Conservation (phyloP, 2,329 filamentous ascomycete species). For the Diplodia mutila region DNA sequence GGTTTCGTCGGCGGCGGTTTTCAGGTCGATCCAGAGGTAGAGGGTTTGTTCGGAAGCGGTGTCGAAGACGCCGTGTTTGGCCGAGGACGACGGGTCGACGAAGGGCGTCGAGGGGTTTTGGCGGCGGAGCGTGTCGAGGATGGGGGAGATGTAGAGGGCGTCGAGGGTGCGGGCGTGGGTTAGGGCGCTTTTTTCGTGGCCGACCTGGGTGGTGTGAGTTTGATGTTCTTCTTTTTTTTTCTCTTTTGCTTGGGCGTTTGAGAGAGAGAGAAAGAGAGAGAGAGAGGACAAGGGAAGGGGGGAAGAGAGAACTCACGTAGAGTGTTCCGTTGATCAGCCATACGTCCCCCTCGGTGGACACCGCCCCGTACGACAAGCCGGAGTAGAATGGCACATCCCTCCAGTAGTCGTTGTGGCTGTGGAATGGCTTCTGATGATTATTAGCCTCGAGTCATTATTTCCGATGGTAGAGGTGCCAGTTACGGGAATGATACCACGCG, state of each 20-base stretch:
- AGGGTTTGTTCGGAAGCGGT: constrained; percentile 62
- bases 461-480: not conserved
- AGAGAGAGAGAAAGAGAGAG: not conserved
- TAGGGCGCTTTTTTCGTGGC: constrained; percentile 59
- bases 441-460: not conserved
- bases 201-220: constrained; percentile 47
- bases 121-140: constrained; percentile 58
- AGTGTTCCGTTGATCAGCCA: constrained; percentile 62
- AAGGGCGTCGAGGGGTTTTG: constrained; percentile 61
- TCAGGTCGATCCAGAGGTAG: constrained; percentile 67
- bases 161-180: constrained; percentile 58
- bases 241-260: not conserved
- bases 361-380: constrained; percentile 61
- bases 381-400: constrained; percentile 53
- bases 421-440: constrained; percentile 51
- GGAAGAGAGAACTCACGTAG: constrained; percentile 49
- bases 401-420: constrained; percentile 66
- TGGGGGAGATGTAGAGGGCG: constrained; percentile 63
- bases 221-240: not conserved
- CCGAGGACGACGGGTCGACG: constrained; percentile 30
- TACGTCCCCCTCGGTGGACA: constrained; percentile 64
- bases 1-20: constrained; percentile 60
- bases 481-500: constrained; percentile 60
- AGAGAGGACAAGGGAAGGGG: not conserved
- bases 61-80: constrained; percentile 60